Conservation (phyloP, 83 land plant species). For the Diphasiastrum complanatum region DNA sequence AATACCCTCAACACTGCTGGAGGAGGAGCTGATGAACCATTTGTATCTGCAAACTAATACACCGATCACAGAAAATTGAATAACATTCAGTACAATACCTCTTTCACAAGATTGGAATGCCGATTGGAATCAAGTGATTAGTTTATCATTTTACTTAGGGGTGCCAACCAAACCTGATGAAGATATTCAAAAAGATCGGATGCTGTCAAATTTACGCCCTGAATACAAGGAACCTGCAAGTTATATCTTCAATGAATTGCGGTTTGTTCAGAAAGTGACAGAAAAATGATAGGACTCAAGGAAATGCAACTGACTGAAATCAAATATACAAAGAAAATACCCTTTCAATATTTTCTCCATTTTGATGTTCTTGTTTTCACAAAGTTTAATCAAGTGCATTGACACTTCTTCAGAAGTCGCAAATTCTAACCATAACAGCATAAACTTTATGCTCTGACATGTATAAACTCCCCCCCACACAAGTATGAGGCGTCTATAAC, state of each 20-base stretch:
- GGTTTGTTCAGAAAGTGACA: conserved; percentile 19
- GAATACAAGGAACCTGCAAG: conserved; percentile 84
- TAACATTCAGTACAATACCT: background rate
- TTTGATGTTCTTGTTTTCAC: too few relatives aligned
- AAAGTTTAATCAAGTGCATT: too few relatives aligned
- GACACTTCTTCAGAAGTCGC: too few relatives aligned
- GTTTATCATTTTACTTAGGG: too few relatives aligned
- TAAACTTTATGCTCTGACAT: too few relatives aligned
- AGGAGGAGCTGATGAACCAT: conserved; percentile 86
- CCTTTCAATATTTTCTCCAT: too few relatives aligned
- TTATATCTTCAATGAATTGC: conserved; percentile 6
- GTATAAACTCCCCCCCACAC: too few relatives aligned
- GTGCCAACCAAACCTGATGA: conserved; percentile 48
- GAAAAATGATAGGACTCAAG: background rate
- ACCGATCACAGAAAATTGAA: background rate
- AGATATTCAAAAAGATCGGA: conserved; percentile 69
- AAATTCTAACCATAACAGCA: too few relatives aligned
- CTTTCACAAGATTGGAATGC: background rate
- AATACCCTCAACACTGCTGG: conserved; percentile 76
- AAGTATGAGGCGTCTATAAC: too few relatives aligned
- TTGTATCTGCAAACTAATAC: conserved; percentile 73
- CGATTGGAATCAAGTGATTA: too few relatives aligned
- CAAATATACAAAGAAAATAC: too few relatives aligned
- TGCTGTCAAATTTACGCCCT: conserved; percentile 66
- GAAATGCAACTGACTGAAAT: too few relatives aligned